Evolutionary conservation across 2,329 filamentous ascomycete genomes (phyloP), one percentile per base, ranked within the genome.

Genomic region (Pseudopithomyces maydicus): DNA sequence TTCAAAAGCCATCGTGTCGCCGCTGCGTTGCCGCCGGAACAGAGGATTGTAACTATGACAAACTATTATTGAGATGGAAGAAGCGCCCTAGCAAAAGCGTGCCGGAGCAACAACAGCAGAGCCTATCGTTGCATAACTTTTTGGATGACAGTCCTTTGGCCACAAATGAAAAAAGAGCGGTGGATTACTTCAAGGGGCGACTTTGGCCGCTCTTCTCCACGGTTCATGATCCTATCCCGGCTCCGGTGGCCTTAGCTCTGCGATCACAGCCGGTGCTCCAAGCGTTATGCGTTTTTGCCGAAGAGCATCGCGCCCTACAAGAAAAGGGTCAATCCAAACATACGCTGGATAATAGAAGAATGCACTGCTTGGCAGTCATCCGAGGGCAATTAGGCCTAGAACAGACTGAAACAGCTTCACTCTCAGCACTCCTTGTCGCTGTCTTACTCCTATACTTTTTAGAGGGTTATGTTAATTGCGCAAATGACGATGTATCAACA

Each of bases 371-470:
- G 29, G 43, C 58, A 12, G 38, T 48, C 15, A 55, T 63, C n/a
- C 55, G 61, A 19, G 56, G 35, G 7, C 49, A 63, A 20, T 45
- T 63, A 41, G 54, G 53, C n/a, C 19, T 29, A 17, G 42, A 50
- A 17, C 26, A 51, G 7, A 26, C 41, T 12, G 56, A 59, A 35
- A 32, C 39, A 39, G 43, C 33, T 32, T 38, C 46, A 26, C 56
- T 63, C 23, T 55, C 55, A 20, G 48, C 58, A 19, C 58, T 63
- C 20, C 38, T 63, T 17, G 50, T 61, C 7, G 61, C 61, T 8
- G 61, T 63, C 7, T 29, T 63, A 20, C 54, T 63, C 20, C 45
- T 63, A 14, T 63, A 63, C 43, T 63, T 63, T 32, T 36, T 59
- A 6, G 60, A 63, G 36, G 60, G 60, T 26, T 63, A 61, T 42